Evolutionary conservation across 108 stramenopile species (phyloP).

Genomic region (Halocafeteria seosinensis): DNA sequence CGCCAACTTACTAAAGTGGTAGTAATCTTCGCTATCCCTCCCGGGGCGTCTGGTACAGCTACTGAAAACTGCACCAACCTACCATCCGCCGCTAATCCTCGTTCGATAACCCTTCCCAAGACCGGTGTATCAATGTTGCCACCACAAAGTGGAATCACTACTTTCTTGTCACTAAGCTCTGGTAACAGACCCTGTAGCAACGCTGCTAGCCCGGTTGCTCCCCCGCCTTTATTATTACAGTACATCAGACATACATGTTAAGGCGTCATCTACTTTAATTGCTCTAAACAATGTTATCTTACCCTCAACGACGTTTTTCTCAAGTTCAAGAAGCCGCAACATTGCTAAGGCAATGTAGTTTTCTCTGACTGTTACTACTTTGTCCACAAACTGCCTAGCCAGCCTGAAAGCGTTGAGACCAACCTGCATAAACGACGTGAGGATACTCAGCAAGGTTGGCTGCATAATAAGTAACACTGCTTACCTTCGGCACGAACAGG

Average conservation of each 20-base stretch:
- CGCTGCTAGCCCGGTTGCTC: constrained; percentile 69
- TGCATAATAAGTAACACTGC: no score
- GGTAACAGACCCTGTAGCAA: constrained; percentile 63
- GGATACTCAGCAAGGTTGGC: no score
- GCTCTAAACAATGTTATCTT: no score
- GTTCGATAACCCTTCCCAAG: constrained; percentile 67
- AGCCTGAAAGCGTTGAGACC: constrained; percentile 74
- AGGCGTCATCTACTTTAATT: not conserved
- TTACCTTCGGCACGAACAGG: constrained; percentile 76
- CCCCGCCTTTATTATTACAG: no score
- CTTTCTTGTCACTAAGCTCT: constrained; percentile 67
- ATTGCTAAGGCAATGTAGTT: constrained; percentile 70
- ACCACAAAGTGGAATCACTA: constrained; percentile 81
- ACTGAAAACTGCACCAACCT: constrained; percentile 68
- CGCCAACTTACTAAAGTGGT: no score
- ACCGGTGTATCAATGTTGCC: constrained; percentile 90
- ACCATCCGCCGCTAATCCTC: constrained; percentile 77
- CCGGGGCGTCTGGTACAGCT: constrained; percentile 78
- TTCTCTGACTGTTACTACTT: constrained; percentile 54
- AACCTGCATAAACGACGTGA: no score
- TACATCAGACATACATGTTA: not conserved
- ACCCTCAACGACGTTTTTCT: constrained; percentile 85
- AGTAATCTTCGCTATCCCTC: constrained; percentile 65
- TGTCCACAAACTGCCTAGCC: constrained; percentile 65
- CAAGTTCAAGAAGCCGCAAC: constrained; percentile 73